These are phyloP conservation scores for Begonia fuchsioides DNA, from an alignment of 306 rosid genomes.

Conservation along the genomic window DNA sequence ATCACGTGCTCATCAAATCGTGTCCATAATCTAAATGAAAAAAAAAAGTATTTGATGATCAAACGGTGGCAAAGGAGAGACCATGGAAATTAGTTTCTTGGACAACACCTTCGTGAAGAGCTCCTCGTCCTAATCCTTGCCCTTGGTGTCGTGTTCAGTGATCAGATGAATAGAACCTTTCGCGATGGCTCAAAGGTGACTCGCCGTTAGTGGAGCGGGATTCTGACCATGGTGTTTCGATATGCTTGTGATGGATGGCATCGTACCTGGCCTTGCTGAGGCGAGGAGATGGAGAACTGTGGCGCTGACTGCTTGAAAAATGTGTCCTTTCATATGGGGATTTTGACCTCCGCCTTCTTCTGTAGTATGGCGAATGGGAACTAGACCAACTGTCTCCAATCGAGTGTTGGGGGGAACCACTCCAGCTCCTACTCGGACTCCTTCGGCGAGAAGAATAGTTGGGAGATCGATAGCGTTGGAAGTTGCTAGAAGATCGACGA, in stretches of 20 bases:
- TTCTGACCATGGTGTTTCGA: slow-evolving; percentile 11
- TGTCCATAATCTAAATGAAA: too few species aligned
- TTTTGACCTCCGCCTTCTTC: slow-evolving; percentile 13
- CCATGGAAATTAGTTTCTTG: too few species aligned
- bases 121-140: slow-evolving; percentile 23
- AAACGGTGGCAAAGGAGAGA: too few species aligned
- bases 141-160: slow-evolving; percentile 25
- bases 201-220: slow-evolving; percentile 39
- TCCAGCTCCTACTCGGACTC: slow-evolving; percentile 4
- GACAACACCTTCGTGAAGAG: too few species aligned
- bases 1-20: too few species aligned
- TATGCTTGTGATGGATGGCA: too few species aligned
- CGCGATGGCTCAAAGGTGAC: slow-evolving; percentile 32
- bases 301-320: slow-evolving; percentile 9
- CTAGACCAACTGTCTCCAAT: slow-evolving; percentile 21
- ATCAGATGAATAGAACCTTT: slow-evolving; percentile 40
- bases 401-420: slow-evolving; percentile 22
- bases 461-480: too few species aligned
- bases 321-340: slow-evolving; percentile 14
- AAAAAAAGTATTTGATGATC: too few species aligned
- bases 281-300: slow-evolving; percentile 10
- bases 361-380: slow-evolving; percentile 5
- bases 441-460: too few species aligned
- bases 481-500: not conserved
- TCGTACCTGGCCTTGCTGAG: too few species aligned